Evolutionary conservation across 108 stramenopile species (phyloP).

Genomic region (Cyclotella distinguenda): DNA sequence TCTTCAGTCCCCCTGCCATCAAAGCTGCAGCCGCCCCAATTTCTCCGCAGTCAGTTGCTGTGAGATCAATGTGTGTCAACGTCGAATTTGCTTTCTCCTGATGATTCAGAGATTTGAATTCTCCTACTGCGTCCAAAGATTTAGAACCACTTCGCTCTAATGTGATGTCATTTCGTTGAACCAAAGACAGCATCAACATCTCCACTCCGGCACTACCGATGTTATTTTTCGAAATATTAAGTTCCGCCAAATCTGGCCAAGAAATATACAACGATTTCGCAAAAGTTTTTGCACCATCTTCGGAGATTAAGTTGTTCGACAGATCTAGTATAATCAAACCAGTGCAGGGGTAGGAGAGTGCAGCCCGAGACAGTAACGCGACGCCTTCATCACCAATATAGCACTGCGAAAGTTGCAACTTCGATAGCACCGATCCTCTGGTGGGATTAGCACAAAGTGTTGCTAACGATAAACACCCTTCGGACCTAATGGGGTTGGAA

Average conservation of each 20-base stretch:
- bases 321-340: conserved; percentile 47
- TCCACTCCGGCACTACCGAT: conserved; percentile 37
- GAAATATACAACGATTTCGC: conserved; percentile 24
- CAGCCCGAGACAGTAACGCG: conserved; percentile 22
- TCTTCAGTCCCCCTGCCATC: conserved; percentile 27
- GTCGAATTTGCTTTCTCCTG: conserved; percentile 1
- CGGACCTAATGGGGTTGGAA: conserved; percentile 31
- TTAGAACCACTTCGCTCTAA: neutral
- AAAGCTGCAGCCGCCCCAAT: conserved; percentile 53
- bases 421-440: conserved; percentile 30
- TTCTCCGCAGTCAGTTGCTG: conserved; percentile 56
- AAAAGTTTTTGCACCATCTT: conserved; percentile 30
- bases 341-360: conserved; percentile 11
- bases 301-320: conserved; percentile 47
- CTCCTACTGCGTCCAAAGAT: neutral
- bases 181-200: conserved; percentile 20
- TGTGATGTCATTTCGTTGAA: conserved; percentile 1
- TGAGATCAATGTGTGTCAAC: conserved; percentile 55
- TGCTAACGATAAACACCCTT: conserved; percentile 27
- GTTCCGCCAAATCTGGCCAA: conserved; percentile 42
- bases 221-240: conserved; percentile 49
- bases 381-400: conserved; percentile 54
- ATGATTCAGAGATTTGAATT: neutral
- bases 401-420: conserved; percentile 39
- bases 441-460: conserved; percentile 10